A percentile compares a stretch with the other conserved stretches of the same genome.
phyloP scores from a whole-genome alignment of 2,329 filamentous ascomycete genomes.

The Geosmithia putterillii region DNA sequence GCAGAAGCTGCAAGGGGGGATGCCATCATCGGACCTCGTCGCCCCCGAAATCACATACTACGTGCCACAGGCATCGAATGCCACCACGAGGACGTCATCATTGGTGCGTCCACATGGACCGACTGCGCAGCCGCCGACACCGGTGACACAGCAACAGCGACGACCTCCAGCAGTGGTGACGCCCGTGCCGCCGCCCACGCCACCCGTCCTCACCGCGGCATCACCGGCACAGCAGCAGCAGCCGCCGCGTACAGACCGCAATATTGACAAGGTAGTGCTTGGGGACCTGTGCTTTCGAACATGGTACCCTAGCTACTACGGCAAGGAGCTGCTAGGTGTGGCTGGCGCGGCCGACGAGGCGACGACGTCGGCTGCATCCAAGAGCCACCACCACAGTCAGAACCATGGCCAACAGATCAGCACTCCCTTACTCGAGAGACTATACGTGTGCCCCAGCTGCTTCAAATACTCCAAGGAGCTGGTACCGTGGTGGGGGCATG shows the following conservation, averaged over 20 bases:
- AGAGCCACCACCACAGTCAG: neutral
- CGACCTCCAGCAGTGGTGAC: slow-evolving; percentile 13
- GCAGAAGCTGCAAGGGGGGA: neutral
- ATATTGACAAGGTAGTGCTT: slow-evolving; percentile 77
- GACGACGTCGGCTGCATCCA: neutral
- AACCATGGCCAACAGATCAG: slow-evolving; percentile 19
- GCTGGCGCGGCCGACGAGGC: slow-evolving; percentile 7
- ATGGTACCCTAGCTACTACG: slow-evolving; percentile 89
- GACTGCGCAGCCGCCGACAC: slow-evolving; percentile 14
- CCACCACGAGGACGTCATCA: slow-evolving; percentile 16
- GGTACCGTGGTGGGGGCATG: slow-evolving; percentile 45
- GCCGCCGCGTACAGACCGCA: slow-evolving; percentile 46
- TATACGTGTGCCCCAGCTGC: slow-evolving; percentile 86
- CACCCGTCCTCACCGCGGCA: slow-evolving; percentile 8
- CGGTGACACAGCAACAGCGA: slow-evolving; percentile 2
- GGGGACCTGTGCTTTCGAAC: slow-evolving; percentile 75
- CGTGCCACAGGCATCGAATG: slow-evolving; percentile 14
- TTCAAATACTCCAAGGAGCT: slow-evolving; percentile 76
- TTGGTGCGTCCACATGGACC: slow-evolving; percentile 21
- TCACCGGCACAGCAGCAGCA: slow-evolving; percentile 14
- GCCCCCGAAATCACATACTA: slow-evolving; percentile 29
- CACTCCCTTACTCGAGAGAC: slow-evolving; percentile 35
- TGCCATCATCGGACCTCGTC: slow-evolving; percentile 16
- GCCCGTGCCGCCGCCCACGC: slow-evolving; percentile 22
- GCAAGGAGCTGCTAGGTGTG: slow-evolving; percentile 54